Conservation (phyloP, 2,329 filamentous ascomycete genomes). For the Berkeleyomyces basicola region DNA sequence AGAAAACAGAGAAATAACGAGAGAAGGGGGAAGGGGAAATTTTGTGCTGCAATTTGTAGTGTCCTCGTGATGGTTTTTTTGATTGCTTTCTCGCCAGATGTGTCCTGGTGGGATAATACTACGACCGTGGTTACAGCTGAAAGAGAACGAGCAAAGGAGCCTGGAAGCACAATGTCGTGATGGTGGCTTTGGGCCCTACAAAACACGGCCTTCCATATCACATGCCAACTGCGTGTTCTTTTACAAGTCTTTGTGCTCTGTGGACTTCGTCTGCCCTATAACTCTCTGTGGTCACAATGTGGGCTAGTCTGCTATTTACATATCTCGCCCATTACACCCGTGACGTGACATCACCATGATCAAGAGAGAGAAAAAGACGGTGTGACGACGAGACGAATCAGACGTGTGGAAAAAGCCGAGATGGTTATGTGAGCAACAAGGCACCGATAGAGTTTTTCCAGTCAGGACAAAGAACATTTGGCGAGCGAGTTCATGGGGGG, state of each 20-base stretch:
- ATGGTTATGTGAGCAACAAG: not conserved
- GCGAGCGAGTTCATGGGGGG: not conserved
- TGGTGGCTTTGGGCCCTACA: too few relatives aligned
- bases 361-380: not conserved
- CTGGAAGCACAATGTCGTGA: too few relatives aligned
- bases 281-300: too few relatives aligned
- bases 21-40: not conserved
- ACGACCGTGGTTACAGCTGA: not conserved
- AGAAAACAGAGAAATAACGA: not conserved
- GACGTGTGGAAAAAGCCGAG: not conserved
- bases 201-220: too few relatives aligned
- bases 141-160: not conserved
- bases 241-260: too few relatives aligned
- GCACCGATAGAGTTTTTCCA: not conserved
- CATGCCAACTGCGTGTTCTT: too few relatives aligned
- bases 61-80: conserved; percentile 1
- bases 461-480: not conserved
- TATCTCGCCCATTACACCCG: too few relatives aligned
- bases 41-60: not conserved
- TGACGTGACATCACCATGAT: not conserved
- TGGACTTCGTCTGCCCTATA: too few relatives aligned
- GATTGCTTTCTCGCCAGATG: not conserved
- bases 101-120: not conserved
- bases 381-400: not conserved
- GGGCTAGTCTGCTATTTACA: too few relatives aligned